Conservation (phyloP, 176 grass and related monocot genomes). For the Pontederia paniculata region DNA sequence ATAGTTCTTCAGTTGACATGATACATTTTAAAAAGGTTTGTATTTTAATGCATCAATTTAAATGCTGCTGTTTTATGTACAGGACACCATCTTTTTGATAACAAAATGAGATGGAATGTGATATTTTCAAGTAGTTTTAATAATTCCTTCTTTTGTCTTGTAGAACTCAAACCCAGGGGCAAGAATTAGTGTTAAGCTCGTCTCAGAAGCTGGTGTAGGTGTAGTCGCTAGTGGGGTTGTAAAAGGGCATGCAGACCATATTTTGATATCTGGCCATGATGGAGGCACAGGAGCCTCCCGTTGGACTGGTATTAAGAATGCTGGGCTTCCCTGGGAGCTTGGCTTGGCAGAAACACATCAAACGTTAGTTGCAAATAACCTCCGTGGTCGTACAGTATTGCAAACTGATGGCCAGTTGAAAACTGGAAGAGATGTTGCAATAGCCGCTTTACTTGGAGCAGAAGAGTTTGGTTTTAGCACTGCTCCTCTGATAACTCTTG, state of each 20-base stretch:
- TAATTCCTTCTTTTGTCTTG: conserved; percentile 26
- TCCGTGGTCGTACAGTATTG: conserved; percentile 81
- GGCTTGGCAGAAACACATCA: conserved; percentile 95
- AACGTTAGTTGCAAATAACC: conserved; percentile 87
- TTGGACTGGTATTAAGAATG: conserved; percentile 99
- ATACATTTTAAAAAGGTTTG: too few species aligned
- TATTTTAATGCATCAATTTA: too few species aligned
- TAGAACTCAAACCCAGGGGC: conserved; percentile 89
- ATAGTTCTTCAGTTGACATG: too few species aligned
- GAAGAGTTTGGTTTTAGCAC: conserved; percentile 99
- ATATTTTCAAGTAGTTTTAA: background rate
- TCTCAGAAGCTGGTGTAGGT: conserved; percentile 91
- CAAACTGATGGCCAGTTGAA: conserved; percentile 98
- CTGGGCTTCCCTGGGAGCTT: conserved; percentile 98
- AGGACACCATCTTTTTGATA: too few species aligned
- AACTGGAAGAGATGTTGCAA: conserved; percentile 94
- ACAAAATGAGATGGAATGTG: too few species aligned
- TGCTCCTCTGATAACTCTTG: conserved; percentile 91
- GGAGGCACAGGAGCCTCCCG: conserved; percentile 94
- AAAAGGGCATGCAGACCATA: conserved; percentile 92
- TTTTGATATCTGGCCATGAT: conserved; percentile 96
- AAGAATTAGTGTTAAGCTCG: conserved; percentile 86
- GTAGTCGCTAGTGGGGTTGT: conserved; percentile 96
- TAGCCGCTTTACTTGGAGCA: conserved; percentile 88
- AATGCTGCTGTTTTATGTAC: too few species aligned